A percentile compares a stretch with the other conserved stretches of the same genome.
phyloP scores from a whole-genome alignment of 805 yeast species.

The Zygosaccharomyces gambellarensis region DNA sequence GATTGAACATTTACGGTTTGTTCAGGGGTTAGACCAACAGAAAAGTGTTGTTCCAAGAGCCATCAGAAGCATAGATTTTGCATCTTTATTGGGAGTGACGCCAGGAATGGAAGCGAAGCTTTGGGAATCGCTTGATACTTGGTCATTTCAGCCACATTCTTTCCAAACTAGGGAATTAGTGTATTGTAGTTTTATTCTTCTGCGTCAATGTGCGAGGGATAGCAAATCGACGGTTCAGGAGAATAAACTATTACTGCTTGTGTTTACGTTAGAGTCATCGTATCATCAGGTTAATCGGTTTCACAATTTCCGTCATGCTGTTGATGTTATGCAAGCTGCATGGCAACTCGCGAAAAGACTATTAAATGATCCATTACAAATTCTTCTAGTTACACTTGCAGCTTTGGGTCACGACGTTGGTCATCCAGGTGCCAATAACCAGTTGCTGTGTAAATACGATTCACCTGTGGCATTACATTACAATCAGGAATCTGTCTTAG shows the following conservation, averaged over 20 bases:
- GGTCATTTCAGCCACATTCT: conserved; percentile 32
- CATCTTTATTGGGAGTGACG: conserved; percentile 7
- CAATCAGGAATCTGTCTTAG: conserved; percentile 67
- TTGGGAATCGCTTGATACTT: conserved; percentile 20
- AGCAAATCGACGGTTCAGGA: conserved; percentile 26
- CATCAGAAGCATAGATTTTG: conserved; percentile 20
- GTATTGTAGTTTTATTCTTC: conserved; percentile 26
- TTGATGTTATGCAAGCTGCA: conserved; percentile 90
- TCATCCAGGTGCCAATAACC: conserved; percentile 93
- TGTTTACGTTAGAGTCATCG: conserved; percentile 66
- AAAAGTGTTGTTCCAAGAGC: conserved; percentile 16
- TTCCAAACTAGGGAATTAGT: conserved; percentile 26
- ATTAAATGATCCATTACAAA: conserved; percentile 38
- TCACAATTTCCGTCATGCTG: conserved; percentile 94
- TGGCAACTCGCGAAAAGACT: conserved; percentile 46
- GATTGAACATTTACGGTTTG: conserved; percentile 22
- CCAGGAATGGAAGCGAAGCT: conserved; percentile 5
- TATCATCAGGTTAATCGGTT: conserved; percentile 84
- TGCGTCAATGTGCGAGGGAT: conserved; percentile 18
- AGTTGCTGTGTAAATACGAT: conserved; percentile 51
- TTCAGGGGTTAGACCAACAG: not conserved
- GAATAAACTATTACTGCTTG: conserved; percentile 51
- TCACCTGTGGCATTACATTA: conserved; percentile 63
- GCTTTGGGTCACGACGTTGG: conserved; percentile 95
- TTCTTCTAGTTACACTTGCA: conserved; percentile 62